Percentiles rank a stretch among this genome's conserved stretches.
Evolutionary conservation across 1,284 basidiomycete species (phyloP).

Genomic region (Mycosarcoma maydis): DNA sequence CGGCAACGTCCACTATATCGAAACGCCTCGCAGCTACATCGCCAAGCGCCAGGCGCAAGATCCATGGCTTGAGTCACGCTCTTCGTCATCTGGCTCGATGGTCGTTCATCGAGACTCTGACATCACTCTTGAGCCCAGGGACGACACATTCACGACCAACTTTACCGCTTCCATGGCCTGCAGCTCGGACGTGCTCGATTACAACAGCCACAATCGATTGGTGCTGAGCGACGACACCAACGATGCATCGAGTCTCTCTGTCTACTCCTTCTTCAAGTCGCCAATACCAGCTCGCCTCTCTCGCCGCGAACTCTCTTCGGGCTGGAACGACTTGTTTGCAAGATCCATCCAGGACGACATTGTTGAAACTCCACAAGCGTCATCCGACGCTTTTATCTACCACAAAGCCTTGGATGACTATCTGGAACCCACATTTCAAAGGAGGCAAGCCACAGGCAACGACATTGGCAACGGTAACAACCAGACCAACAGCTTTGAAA

Average conservation of each 20-base stretch:
- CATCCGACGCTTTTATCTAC: constrained; percentile 32
- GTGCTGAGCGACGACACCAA: constrained; percentile 48
- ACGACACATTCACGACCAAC: constrained; percentile 3
- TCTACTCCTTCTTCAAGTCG: constrained; percentile 55
- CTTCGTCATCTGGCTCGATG: constrained; percentile 21
- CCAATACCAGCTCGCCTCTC: constrained; percentile 33
- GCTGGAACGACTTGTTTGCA: constrained; percentile 33
- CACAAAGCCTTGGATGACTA: constrained; percentile 37
- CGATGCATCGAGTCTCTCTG: constrained; percentile 41
- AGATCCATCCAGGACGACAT: constrained; percentile 16
- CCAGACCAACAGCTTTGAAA: constrained; percentile 80
- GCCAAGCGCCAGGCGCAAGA: constrained; percentile 35
- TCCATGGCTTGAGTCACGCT: constrained; percentile 33
- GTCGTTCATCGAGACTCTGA: constrained; percentile 57
- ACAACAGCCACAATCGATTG: constrained; percentile 52
- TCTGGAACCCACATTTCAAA: constrained; percentile 36
- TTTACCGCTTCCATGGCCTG: constrained; percentile 33
- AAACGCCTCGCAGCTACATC: constrained; percentile 37
- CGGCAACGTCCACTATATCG: constrained; percentile 56
- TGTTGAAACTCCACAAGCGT: constrained; percentile 19
- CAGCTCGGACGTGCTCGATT: constrained; percentile 45
- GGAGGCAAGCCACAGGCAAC: constrained; percentile 67
- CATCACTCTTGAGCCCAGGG: constrained; percentile 31
- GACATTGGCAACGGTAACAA: constrained; percentile 81
- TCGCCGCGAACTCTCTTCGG: constrained; percentile 36